These are phyloP conservation scores for Mucor plumbeus DNA, from an alignment of 371 early-diverging fungal species.

Conservation along the genomic window DNA sequence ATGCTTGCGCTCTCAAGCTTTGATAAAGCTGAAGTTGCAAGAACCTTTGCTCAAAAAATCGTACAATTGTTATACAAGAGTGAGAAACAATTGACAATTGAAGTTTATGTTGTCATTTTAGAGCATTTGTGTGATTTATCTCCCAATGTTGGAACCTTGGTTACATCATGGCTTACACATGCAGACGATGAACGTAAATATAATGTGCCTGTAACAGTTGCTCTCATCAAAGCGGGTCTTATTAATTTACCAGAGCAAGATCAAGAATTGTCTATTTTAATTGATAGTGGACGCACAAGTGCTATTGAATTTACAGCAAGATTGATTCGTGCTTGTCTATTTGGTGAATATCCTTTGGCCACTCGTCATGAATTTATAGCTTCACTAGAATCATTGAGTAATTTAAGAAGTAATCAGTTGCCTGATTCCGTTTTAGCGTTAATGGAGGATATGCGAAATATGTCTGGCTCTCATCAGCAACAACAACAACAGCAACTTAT, in stretches of 20 bases:
- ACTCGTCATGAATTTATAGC: slow-evolving; percentile 75
- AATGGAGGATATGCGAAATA: slow-evolving; percentile 31
- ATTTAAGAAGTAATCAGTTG: slow-evolving; percentile 62
- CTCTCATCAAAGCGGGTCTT: slow-evolving; percentile 80
- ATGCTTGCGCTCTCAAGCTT: slow-evolving; percentile 66
- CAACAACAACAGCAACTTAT: slow-evolving; percentile 3
- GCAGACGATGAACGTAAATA: slow-evolving; percentile 93
- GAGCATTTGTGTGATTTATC: slow-evolving; percentile 83
- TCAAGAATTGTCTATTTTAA: slow-evolving; percentile 82
- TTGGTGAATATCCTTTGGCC: slow-evolving; percentile 68
- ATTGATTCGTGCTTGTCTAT: slow-evolving; percentile 73
- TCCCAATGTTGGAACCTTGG: slow-evolving; percentile 75
- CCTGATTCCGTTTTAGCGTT: slow-evolving; percentile 64
- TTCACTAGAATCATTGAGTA: slow-evolving; percentile 70
- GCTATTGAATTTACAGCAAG: slow-evolving; percentile 79
- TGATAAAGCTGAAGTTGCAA: slow-evolving; percentile 76
- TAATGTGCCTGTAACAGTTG: slow-evolving; percentile 81
- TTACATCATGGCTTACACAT: slow-evolving; percentile 89
- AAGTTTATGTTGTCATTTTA: slow-evolving; percentile 81
- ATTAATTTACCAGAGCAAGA: slow-evolving; percentile 84
- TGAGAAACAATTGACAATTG: slow-evolving; percentile 73
- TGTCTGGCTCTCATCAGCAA: slow-evolving; percentile 22
- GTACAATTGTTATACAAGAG: slow-evolving; percentile 81
- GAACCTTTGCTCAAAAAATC: slow-evolving; percentile 85
- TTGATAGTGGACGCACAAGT: slow-evolving; percentile 70